Percentiles rank a stretch among this genome's conserved stretches.
phyloP scores from a whole-genome alignment of 2,329 filamentous ascomycete species.

The Zymoseptoria tritici region DNA sequence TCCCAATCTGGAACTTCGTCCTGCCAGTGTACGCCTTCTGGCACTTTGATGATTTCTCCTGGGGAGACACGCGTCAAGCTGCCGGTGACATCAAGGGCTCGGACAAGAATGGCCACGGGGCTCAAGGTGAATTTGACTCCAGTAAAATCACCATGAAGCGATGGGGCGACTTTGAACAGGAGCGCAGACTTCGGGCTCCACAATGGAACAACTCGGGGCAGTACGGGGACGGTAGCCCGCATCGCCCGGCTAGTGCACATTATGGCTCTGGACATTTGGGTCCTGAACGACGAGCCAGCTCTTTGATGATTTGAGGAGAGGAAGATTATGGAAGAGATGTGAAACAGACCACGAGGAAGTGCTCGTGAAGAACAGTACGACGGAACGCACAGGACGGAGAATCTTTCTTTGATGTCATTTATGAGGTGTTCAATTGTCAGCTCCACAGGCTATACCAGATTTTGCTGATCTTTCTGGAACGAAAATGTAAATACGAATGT shows the following conservation, averaged over 20 bases:
- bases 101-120: conserved; percentile 51
- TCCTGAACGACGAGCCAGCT: conserved; percentile 1
- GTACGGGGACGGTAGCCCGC: background rate
- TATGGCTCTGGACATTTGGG: background rate
- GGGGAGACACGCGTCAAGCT: conserved; percentile 96
- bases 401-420: background rate
- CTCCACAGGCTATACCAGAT: background rate
- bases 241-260: background rate
- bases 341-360: background rate
- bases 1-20: conserved; percentile 97
- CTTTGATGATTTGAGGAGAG: background rate
- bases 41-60: conserved; percentile 99
- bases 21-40: conserved; percentile 92
- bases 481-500: background rate
- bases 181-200: conserved; percentile 22
- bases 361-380: background rate
- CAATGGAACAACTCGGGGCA: conserved; percentile 2
- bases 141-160: conserved; percentile 99
- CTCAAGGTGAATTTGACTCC: conserved; percentile 95
- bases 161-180: conserved; percentile 92
- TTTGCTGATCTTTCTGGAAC: background rate
- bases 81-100: conserved; percentile 82
- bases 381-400: background rate
- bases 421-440: background rate
- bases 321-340: background rate